Evolutionary conservation across 495 filamentous ascomycete species (phyloP), one percentile per base, ranked within the genome.

Genomic region (Lentithecium fluviatile): DNA sequence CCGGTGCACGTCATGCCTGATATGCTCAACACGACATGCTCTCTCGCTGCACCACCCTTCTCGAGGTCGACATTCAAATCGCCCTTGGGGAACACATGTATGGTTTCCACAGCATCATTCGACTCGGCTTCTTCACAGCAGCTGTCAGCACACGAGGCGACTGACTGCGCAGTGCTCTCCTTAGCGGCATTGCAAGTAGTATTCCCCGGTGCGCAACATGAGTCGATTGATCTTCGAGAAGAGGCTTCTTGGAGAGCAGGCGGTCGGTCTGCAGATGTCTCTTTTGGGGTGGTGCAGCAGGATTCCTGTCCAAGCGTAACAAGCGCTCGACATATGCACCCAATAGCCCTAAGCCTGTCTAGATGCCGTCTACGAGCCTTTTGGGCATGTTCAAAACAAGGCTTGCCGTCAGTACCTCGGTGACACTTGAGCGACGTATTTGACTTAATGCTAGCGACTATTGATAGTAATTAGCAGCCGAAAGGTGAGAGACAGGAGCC

Each of bases 1-100:
- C 84, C 83, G 8, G 80, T 82, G 61, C 84, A 87, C 5, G 83
- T 87, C 83, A 88, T 85, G 13, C 85, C 84, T 45, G 79, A 75
- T 42, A 88, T 76, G 37, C 71, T 79, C n/a, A 86, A 69, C 17
- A 81, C 65, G 20, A 81, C 69, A 49, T 74, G 75, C 47, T 72
- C 69, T n/a, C 2, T 19, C 17, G 20, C 45, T 5, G 53, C 11
- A 5, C 24, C 2, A 12, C 60, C 60, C 7, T 45, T 63, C 34
- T 63, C 60, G 13, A 52, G 42, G 40, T 63, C 51, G 6, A 34
- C 15, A 15, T 20, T 3, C 19, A 6, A 34, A 8, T 10, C 24
- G 37, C n/a, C 19, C 25, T 38, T 19, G 6, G 50, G 10, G 43
- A 6, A 34, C 1, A 29, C 47, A 19, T 54, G 17, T 7, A 25